These are phyloP conservation scores for Prinsepia uniflora DNA, from an alignment of 306 rosid species.

Conservation along the genomic window DNA sequence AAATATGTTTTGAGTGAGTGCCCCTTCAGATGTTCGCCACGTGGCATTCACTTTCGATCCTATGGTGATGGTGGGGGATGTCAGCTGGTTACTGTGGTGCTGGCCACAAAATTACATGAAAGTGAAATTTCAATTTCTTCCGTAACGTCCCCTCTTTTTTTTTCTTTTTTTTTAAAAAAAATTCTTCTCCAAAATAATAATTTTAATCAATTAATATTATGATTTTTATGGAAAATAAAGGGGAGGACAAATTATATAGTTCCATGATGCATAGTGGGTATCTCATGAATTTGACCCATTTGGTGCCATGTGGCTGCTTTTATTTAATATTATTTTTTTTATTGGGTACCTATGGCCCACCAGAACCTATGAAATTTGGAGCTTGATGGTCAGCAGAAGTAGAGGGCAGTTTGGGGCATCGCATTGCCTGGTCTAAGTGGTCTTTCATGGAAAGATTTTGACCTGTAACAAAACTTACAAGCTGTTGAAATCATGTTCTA, in stretches of 20 bases:
- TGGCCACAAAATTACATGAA: conserved; percentile 15
- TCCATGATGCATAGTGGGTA: conserved; percentile 58
- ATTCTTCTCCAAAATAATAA: background rate
- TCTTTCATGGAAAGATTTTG: conserved; percentile 22
- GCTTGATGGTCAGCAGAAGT: conserved; percentile 17
- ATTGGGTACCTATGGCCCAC: conserved; percentile 29
- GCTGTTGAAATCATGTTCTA: conserved; percentile 18
- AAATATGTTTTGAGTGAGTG: conserved; percentile 12
- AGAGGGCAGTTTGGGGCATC: conserved; percentile 22
- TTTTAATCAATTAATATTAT: background rate
- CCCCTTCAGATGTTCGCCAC: conserved; percentile 27
- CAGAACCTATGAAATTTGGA: conserved; percentile 24
- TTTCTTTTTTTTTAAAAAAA: background rate
- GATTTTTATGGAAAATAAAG: background rate
- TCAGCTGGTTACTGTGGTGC: conserved; percentile 14
- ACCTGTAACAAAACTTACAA: conserved; percentile 13
- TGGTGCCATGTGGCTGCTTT: conserved; percentile 36
- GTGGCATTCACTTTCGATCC: conserved; percentile 14
- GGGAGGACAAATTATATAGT: conserved; percentile 31
- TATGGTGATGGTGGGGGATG: conserved; percentile 28
- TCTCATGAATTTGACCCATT: conserved; percentile 59
- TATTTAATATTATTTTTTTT: conserved; percentile 7
- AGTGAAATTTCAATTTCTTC: conserved; percentile 11
- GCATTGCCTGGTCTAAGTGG: conserved; percentile 23
- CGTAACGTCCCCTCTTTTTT: background rate